These are phyloP conservation scores for Macrolepiota albuminosa DNA, from an alignment of 768 basidiomycete species.

Conservation along the genomic window DNA sequence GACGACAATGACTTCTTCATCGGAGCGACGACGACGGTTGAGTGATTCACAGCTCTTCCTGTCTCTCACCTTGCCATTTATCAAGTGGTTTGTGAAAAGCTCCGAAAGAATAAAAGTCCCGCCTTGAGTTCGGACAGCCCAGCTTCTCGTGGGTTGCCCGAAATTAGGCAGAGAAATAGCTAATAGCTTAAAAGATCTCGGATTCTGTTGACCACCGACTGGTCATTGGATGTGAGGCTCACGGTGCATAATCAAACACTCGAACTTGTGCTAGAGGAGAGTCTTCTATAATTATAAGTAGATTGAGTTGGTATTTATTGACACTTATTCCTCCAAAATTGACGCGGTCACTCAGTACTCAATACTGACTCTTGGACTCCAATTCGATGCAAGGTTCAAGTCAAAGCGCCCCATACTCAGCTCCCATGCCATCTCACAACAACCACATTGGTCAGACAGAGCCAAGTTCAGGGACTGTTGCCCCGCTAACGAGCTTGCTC, in stretches of 20 bases:
- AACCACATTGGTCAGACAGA: slow-evolving; percentile 13
- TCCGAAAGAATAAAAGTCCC: slow-evolving; percentile 66
- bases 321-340: background rate
- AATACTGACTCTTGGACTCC: slow-evolving; percentile 60
- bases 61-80: slow-evolving; percentile 62
- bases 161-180: slow-evolving; percentile 79
- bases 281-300: background rate
- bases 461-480: slow-evolving; percentile 12
- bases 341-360: slow-evolving; percentile 42
- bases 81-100: slow-evolving; percentile 34
- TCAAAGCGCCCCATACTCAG: slow-evolving; percentile 25
- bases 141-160: slow-evolving; percentile 52
- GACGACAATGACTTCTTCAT: slow-evolving; percentile 20
- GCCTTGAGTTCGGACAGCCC: slow-evolving; percentile 77
- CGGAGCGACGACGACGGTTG: slow-evolving; percentile 84
- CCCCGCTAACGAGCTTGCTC: slow-evolving; percentile 50
- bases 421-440: slow-evolving; percentile 22
- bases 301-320: background rate
- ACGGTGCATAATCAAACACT: background rate
- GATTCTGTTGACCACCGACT: background rate
- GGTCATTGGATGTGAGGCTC: background rate
- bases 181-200: background rate
- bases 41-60: slow-evolving; percentile 39
- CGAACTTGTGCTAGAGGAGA: background rate
- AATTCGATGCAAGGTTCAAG: slow-evolving; percentile 70